Base-by-base conservation (phyloP, 2,329 filamentous ascomycete genomes). In the Gaeumannomyces sp. region DNA sequence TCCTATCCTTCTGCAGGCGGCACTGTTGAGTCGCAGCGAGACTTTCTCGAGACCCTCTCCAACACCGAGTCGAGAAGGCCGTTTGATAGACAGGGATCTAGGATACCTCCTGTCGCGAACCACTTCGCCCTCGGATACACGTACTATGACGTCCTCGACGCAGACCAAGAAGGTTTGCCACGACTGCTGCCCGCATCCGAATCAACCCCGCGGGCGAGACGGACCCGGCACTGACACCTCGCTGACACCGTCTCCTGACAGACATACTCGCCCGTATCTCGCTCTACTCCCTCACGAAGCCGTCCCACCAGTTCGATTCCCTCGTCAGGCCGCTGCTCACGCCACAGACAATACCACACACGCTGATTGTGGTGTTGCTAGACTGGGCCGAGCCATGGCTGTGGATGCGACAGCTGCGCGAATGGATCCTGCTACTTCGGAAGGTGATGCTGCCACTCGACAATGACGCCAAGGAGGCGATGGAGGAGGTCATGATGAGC, bases 361-460 rank as follows among this genome's bases (percentile, higher is more conserved):
- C 91, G 60, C 84, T 96, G 67, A 85, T 98, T 68, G 91, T 96
- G 67, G 88, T 99, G 71, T 81, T 99, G n/a, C 83, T 99, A 59
- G 93, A 97, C 79, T 99, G 95, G 95, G 89, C 91, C 66, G 88
- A 95, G 73, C 95, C 95, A 19, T 97, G 95, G 88, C 82, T 88
- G 68, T 99, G 96, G 92, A 84, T 97, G 73, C 86, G 92, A 66
- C 90, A 97, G 76, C 80, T 99, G 65, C 86, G 92, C 72, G 90
- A 90, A 73, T 99, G 95, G 95, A 88, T 98, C 67, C 84, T 92
- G 60, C 83, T 98, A 33, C 80, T 99, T 69, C 87, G 90, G 66
- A 89, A 87, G 22, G 89, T 96, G 16, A 85, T 94, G 64, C 81
- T 88, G 65, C 90, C 87, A 35, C 83, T 95, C 29, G 89, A 89